Evolutionary conservation across 2,329 filamentous ascomycete species (phyloP), one percentile per base, ranked within the genome.

Genomic region (Pyrenochaeta sp.): DNA sequence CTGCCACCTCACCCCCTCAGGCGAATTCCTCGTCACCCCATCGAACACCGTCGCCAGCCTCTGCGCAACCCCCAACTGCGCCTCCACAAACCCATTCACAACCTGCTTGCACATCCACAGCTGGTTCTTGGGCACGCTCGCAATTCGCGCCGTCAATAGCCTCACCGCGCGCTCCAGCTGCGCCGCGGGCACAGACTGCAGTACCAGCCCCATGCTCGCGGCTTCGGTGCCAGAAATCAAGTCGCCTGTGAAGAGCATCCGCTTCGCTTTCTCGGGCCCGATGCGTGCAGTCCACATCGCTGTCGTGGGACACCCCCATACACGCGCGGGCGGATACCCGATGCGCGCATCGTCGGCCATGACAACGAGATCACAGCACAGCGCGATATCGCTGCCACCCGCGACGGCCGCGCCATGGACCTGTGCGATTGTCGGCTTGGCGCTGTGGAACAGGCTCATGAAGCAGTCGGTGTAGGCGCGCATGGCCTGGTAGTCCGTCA

Each of bases 41-140:
- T 31, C 47, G 35, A 53, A 47, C 8, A 51, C 29, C 7, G 50
- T 51, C 13, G 51, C 42, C 20, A 47, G 15, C 21, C 44, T 42
- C 42, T 53, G 50, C 17, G 37, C 39, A 13, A 32, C 27, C 11
- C 19, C 15, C 13, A 53, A 20, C 23, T 43, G 39, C 9, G 14
- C 42, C 30, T 51, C 42, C 5, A 43, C 31, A 17, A 46, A 43
- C 11, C 38, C 23, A 38, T 53, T 50, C 27, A 53, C 34, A 3
- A 50, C 46, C 20, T 43, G 41, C 38, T 53, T 53, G 20, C 41
- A 44, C 46, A 53, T 50, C 46, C 50, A 44, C 8, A 35, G 20
- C 21, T 51, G 50, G 35, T 32, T 51, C 13, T 22, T 17, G 11
- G 31, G 31, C 20, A 49, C 41, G 6, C 28, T 45, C 35, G 30